Evolutionary conservation across 495 filamentous ascomycete species (phyloP).

Genomic region (Friedmanniomyces endolithicus): DNA sequence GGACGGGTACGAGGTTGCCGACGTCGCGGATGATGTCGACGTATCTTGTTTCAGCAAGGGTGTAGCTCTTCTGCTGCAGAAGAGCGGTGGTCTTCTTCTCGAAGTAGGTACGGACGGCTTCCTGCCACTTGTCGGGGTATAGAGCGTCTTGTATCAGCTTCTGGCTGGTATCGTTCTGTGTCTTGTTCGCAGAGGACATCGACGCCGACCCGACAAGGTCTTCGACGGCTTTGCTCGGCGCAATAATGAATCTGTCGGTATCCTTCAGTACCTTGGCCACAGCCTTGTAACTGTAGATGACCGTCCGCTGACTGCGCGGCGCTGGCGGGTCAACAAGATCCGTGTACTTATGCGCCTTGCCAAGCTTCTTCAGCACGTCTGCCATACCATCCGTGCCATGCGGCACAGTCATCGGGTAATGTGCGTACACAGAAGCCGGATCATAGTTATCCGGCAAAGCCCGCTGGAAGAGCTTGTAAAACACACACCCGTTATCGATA

Average conservation of each 20-base stretch:
- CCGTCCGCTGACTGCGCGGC: constrained; percentile 25
- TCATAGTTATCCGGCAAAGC: constrained; percentile 50
- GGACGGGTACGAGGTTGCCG: constrained; percentile 47
- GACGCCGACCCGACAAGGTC: constrained; percentile 37
- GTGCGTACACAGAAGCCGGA: constrained; percentile 44
- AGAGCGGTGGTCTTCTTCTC: constrained; percentile 41
- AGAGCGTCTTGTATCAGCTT: constrained; percentile 38
- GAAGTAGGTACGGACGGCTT: constrained; percentile 41
- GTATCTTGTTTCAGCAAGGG: constrained; percentile 43
- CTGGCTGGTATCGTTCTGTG: constrained; percentile 36
- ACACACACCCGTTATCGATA: constrained; percentile 46
- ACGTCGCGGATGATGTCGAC: constrained; percentile 53
- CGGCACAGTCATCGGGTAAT: constrained; percentile 49
- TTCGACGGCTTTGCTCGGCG: constrained; percentile 43
- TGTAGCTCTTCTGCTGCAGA: constrained; percentile 37
- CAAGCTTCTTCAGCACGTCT: constrained; percentile 38
- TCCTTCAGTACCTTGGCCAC: constrained; percentile 38
- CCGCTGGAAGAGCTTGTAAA: constrained; percentile 48
- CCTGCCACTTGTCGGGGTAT: constrained; percentile 37
- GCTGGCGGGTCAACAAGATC: constrained; percentile 34
- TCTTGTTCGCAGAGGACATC: constrained; percentile 43
- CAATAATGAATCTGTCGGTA: constrained; percentile 42
- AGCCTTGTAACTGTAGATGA: constrained; percentile 40
- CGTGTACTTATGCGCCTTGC: constrained; percentile 38
- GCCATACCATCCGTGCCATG: constrained; percentile 33